phyloP scores from a whole-genome alignment of 441 rosid genomes.

The Erodium texanum region DNA sequence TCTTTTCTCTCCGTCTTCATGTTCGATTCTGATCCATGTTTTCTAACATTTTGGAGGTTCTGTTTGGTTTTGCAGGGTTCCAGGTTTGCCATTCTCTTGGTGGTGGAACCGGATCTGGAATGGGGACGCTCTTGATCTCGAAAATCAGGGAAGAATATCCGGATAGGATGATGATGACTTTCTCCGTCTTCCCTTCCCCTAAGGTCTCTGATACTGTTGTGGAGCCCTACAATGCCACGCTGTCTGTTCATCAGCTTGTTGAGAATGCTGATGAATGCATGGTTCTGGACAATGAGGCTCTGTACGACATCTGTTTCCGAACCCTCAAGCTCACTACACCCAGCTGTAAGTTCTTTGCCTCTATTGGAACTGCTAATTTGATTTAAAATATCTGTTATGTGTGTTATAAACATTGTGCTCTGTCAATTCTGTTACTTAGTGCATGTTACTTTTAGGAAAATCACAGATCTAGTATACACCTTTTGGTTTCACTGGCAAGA shows the following conservation, averaged over 20 bases:
- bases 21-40: not conserved
- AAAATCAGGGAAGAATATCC: conserved; percentile 78
- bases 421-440: too few species aligned
- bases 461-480: not conserved
- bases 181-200: conserved; percentile 68
- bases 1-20: not conserved
- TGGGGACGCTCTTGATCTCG: conserved; percentile 72
- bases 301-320: conserved; percentile 72
- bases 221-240: conserved; percentile 72
- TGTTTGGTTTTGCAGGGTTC: conserved; percentile 35
- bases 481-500: too few species aligned
- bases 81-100: conserved; percentile 77
- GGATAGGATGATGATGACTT: conserved; percentile 71
- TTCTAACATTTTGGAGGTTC: not conserved
- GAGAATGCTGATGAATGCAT: conserved; percentile 77
- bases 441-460: too few species aligned
- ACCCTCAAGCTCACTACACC: conserved; percentile 73
- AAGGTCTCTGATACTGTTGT: conserved; percentile 79
- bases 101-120: conserved; percentile 77
- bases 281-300: conserved; percentile 74
- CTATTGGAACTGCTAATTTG: not conserved
- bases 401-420: too few species aligned
- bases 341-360: conserved; percentile 43
- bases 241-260: conserved; percentile 75
- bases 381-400: too few species aligned